Conservation (phyloP, 306 rosid species). For the Ochetophila trinervis region DNA sequence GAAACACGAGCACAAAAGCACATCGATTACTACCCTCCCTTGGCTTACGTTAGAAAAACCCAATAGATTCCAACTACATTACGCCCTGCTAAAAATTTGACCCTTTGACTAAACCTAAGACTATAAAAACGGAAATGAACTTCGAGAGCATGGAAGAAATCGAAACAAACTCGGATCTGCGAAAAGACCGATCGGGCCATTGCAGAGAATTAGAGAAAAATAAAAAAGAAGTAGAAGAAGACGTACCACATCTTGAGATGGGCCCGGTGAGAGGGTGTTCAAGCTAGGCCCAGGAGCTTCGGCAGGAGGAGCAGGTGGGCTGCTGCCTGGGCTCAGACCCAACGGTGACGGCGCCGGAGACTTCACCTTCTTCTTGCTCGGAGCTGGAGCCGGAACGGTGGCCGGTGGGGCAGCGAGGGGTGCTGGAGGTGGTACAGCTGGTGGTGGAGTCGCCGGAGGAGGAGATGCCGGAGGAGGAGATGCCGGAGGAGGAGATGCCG, state of each 20-base stretch:
- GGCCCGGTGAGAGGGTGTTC: conserved; percentile 34
- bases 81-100: neutral
- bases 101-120: neutral
- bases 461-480: conserved; percentile 62
- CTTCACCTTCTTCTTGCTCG: conserved; percentile 34
- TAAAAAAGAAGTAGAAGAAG: neutral
- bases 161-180: neutral
- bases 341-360: conserved; percentile 51
- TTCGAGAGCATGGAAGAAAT: no score
- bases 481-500: conserved; percentile 39
- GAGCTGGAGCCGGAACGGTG: conserved; percentile 42
- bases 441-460: conserved; percentile 48
- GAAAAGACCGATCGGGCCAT: neutral
- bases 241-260: conserved; percentile 49
- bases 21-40: neutral
- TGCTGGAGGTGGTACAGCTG: conserved; percentile 38
- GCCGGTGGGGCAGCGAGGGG: conserved; percentile 50
- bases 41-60: neutral
- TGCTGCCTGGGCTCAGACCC: conserved; percentile 13
- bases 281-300: conserved; percentile 66
- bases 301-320: conserved; percentile 40
- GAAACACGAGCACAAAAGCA: neutral
- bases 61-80: neutral
- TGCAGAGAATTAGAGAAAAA: neutral
- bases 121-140: neutral